Conservation (phyloP, 176 grass and related monocot species). For the Rhynchospora pubera region DNA sequence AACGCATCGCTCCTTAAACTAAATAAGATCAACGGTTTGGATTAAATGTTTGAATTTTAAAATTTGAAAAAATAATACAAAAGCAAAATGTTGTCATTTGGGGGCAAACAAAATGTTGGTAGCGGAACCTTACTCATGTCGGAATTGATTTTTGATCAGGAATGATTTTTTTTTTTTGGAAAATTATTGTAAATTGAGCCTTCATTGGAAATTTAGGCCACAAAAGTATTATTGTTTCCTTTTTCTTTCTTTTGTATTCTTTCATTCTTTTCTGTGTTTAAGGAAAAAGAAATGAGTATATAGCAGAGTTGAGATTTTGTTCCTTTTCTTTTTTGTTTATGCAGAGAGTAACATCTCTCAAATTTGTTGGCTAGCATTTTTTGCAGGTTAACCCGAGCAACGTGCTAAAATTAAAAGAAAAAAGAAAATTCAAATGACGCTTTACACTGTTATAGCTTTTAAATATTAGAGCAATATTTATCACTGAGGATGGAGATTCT, state of each 20-base stretch:
- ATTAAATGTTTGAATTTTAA: too few relatives aligned
- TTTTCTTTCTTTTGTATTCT: not conserved
- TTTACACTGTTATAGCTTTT: not conserved
- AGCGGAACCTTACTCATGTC: too few relatives aligned
- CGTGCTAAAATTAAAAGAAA: too few relatives aligned
- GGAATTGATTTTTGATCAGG: not conserved
- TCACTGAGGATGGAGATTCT: too few relatives aligned
- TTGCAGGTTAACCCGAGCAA: not conserved
- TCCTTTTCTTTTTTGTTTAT: not conserved
- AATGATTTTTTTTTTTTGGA: not conserved
- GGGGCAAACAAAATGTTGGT: too few relatives aligned
- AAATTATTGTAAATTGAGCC: not conserved
- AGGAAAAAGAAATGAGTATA: not conserved
- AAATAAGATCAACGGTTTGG: too few relatives aligned
- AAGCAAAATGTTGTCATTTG: too few relatives aligned
- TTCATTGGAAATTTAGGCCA: not conserved
- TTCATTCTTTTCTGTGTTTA: conserved; percentile 1
- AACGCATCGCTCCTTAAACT: too few relatives aligned
- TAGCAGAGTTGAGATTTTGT: not conserved
- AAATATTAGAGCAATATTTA: too few relatives aligned
- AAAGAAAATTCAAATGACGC: not conserved
- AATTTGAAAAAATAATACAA: too few relatives aligned
- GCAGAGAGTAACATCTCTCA: not conserved
- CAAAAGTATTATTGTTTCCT: not conserved
- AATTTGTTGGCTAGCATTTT: not conserved